Percentiles rank a stretch among this genome's conserved stretches.
Evolutionary conservation across 2,329 filamentous ascomycete genomes (phyloP).

Genomic region (Aspergillus felis): DNA sequence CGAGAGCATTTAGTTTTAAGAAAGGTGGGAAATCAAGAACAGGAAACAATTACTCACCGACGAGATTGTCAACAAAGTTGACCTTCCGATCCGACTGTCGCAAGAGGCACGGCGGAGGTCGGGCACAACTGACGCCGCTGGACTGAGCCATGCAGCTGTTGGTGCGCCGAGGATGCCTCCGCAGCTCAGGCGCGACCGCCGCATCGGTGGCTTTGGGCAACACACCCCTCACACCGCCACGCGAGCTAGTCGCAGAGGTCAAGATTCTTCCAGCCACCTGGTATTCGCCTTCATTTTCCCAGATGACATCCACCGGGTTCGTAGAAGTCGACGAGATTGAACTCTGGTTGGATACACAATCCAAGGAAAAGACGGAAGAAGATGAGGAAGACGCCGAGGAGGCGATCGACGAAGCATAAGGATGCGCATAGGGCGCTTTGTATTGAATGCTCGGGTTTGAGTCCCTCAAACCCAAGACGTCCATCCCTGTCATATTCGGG

Average conservation of each 20-base stretch:
- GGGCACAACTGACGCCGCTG: conserved; percentile 44
- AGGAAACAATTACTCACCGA: conserved; percentile 68
- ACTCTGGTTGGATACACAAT: conserved; percentile 59
- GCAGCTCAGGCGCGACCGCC: conserved; percentile 38
- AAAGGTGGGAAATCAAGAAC: conserved; percentile 21
- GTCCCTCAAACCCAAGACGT: conserved; percentile 40
- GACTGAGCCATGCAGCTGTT: conserved; percentile 51
- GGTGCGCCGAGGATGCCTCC: conserved; percentile 52
- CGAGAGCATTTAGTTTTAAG: conserved; percentile 21
- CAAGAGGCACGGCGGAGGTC: conserved; percentile 69
- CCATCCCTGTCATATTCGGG: conserved; percentile 42
- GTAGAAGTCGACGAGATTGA: conserved; percentile 67
- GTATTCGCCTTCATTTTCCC: conserved; percentile 38
- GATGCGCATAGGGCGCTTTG: conserved; percentile 41
- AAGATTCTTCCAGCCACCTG: conserved; percentile 23
- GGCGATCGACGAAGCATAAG: conserved; percentile 68
- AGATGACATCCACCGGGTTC: conserved; percentile 54
- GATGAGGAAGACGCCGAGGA: conserved; percentile 73
- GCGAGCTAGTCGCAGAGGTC: conserved; percentile 21
- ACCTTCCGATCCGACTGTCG: conserved; percentile 89
- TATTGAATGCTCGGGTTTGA: conserved; percentile 36
- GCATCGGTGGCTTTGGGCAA: conserved; percentile 28
- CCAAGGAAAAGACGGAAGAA: conserved; percentile 73
- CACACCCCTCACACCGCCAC: conserved; percentile 24
- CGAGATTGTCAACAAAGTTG: conserved; percentile 93